phyloP scores from a whole-genome alignment of 179 eudicot species.

The Beta corolliflora region DNA sequence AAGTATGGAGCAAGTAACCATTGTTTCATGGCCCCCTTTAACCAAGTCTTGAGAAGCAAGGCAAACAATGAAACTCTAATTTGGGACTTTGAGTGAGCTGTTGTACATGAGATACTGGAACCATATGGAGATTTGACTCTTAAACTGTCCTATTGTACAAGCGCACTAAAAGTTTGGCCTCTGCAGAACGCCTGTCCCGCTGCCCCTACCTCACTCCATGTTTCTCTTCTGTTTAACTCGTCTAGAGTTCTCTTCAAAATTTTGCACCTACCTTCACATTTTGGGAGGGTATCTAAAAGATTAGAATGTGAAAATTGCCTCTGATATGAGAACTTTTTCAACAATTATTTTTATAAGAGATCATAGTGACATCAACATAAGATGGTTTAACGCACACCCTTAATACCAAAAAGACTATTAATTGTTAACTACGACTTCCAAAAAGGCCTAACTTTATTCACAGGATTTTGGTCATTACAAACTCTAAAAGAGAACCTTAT shows the following conservation, averaged over 20 bases:
- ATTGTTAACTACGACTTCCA: background rate
- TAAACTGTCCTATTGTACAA: background rate
- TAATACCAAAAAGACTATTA: background rate
- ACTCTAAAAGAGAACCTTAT: background rate
- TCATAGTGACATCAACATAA: background rate
- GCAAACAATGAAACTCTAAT: background rate
- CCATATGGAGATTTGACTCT: background rate
- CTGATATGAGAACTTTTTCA: background rate
- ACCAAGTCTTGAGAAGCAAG: background rate
- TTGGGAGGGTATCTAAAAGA: too few relatives aligned
- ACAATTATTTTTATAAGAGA: background rate
- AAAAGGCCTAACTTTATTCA: background rate
- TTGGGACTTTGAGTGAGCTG: background rate
- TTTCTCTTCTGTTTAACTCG: too few relatives aligned
- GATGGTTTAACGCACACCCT: background rate
- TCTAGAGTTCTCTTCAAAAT: too few relatives aligned
- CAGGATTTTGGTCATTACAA: background rate
- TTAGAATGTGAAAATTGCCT: background rate
- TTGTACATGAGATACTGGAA: background rate
- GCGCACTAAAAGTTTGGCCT: background rate
- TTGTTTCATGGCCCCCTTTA: background rate
- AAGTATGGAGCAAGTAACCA: background rate
- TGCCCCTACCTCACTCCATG: background rate
- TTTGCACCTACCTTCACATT: background rate
- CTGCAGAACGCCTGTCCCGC: background rate